These are phyloP conservation scores for Pichia sp. DNA, from an alignment of 1,139 yeast genomes.

Conservation along the genomic window DNA sequence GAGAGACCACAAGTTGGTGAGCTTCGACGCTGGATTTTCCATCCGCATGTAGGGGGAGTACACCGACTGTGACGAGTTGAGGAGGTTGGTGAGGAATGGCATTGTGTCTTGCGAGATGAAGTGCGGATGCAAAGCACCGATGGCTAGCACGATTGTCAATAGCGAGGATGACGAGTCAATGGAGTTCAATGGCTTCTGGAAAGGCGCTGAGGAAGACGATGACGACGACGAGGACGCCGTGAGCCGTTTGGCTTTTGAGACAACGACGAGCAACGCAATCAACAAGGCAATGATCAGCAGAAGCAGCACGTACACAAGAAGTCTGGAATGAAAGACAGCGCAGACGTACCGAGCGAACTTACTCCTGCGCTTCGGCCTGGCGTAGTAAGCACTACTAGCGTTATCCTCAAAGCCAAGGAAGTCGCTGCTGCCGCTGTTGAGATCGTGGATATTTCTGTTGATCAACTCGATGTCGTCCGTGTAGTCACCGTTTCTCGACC, in stretches of 20 bases:
- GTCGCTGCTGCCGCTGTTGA: background rate
- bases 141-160: conserved; percentile 73
- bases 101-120: conserved; percentile 65
- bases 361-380: background rate
- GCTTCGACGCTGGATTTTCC: conserved; percentile 82
- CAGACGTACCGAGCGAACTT: background rate
- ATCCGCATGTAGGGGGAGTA: conserved; percentile 86
- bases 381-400: background rate
- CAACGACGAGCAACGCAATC: conserved; percentile 7
- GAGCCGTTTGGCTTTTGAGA: conserved; percentile 1
- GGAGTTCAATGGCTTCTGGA: background rate
- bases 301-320: background rate
- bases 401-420: background rate
- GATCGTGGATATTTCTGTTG: conserved; percentile 3
- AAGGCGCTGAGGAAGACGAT: background rate
- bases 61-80: conserved; percentile 41
- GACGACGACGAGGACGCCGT: background rate
- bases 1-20: conserved; percentile 89
- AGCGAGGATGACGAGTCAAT: conserved; percentile 35
- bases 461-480: conserved; percentile 13
- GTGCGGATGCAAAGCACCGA: conserved; percentile 92
- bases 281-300: conserved; percentile 6
- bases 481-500: background rate
- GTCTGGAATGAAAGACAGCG: background rate
- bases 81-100: conserved; percentile 62